Evolutionary conservation across 2,329 filamentous ascomycete genomes (phyloP), one percentile per base, ranked within the genome.

Genomic region (Exophiala sp.): DNA sequence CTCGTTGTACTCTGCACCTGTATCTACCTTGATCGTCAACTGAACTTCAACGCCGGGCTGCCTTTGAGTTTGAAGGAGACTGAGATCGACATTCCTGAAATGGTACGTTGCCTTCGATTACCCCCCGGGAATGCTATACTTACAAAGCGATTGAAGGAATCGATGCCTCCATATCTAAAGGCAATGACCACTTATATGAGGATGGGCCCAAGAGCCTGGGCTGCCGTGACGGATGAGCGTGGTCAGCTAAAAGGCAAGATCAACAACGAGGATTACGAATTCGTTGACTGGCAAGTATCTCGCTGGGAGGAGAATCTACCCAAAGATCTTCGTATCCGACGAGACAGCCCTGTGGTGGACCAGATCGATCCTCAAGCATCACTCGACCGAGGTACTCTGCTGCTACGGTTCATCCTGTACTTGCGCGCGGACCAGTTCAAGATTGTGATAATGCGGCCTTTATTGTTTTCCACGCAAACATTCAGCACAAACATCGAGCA

Each of bases 21-120:
- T 47, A 39, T 51, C 24, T 44, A 46, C 16, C 47, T 55, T 20
- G 52, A 55, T 40, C 47, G 52, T 11, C 52, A 55, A 46, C 41
- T 55, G 12, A 55, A 55, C 43, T 55, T 55, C 41, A 55, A 55
- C 29, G 52, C 52, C 12, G 52, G 52, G 2, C 32, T 55, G 18
- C 52, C 52, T 10, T 45, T 55, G 10, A 51, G 21, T 18, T n/a
- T 55, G 41, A 55, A 50, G 11, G 52, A 55, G 8, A 32, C 47
- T 10, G 52, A 55, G 24, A 43, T 55, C 16, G 52, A 55, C 18
- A 50, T 55, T 20, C 47, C 52, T 18, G 52, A 54, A 40, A 40
- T 39, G 24, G 52, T 54, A 50, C 9, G 38, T 54, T 43, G 4
- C 38, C 12, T 8, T 16, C n/a, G 12, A 24, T 33, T 18, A 1